Evolutionary conservation across 495 filamentous ascomycete species (phyloP).

Genomic region (Oleoguttula mirabilis): DNA sequence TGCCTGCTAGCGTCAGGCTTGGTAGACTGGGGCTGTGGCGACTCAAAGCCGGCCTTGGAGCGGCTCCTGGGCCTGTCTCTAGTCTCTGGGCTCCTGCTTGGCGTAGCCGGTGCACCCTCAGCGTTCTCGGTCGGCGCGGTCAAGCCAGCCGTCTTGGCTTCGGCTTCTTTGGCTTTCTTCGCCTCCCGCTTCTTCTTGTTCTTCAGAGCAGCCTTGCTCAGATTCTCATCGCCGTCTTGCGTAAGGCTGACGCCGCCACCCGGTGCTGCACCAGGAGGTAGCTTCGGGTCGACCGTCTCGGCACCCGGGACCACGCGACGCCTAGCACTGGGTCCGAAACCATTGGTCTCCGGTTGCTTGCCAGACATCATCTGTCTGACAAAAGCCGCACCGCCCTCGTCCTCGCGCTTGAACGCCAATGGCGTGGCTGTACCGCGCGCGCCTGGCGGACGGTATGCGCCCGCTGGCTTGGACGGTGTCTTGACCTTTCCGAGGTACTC

Average conservation of each 20-base stretch:
- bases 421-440: constrained; percentile 81
- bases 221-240: constrained; percentile 46
- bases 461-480: constrained; percentile 85
- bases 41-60: constrained; percentile 15
- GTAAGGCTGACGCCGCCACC: constrained; percentile 56
- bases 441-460: constrained; percentile 93
- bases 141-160: constrained; percentile 37
- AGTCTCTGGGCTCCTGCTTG: constrained; percentile 52
- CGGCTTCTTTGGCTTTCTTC: constrained; percentile 78
- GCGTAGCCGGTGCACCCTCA: constrained; percentile 15
- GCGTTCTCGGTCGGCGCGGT: constrained; percentile 27
- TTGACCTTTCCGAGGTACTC: constrained; percentile 75
- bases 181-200: constrained; percentile 99
- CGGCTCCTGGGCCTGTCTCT: constrained; percentile 16
- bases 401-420: constrained; percentile 91
- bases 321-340: constrained; percentile 46
- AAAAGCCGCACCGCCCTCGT: constrained; percentile 87
- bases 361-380: constrained; percentile 63
- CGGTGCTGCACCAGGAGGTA: constrained; percentile 56
- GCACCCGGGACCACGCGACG: constrained; percentile 72
- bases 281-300: constrained; percentile 45
- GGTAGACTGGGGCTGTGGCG: constrained; percentile 8
- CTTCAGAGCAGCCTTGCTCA: constrained; percentile 82
- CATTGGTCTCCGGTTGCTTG: constrained; percentile 44
- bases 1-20: constrained; percentile 14